Evolutionary conservation across 257 asterid genomes (phyloP).

Genomic region (Capsicum rhomboideum): DNA sequence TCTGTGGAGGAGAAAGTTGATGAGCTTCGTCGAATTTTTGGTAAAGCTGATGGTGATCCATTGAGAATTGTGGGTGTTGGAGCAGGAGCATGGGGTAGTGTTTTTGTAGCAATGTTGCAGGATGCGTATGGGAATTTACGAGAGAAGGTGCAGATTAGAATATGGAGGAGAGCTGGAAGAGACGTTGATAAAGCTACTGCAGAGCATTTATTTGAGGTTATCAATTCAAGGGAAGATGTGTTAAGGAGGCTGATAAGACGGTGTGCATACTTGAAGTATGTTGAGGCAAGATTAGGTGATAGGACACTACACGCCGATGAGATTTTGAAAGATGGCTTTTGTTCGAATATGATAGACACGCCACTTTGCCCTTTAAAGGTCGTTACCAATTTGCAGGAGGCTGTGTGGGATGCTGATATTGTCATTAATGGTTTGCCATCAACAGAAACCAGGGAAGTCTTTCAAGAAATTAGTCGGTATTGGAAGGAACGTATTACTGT

Average conservation of each 20-base stretch:
- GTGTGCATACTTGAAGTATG: constrained; percentile 76
- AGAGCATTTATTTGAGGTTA: constrained; percentile 72
- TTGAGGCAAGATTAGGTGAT: constrained; percentile 84
- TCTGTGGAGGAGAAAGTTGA: constrained; percentile 57
- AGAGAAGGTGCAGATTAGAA: constrained; percentile 64
- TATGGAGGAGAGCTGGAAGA: constrained; percentile 75
- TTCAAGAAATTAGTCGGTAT: constrained; percentile 66
- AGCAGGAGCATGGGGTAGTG: constrained; percentile 94
- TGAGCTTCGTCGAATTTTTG: constrained; percentile 47
- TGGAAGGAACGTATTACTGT: constrained; percentile 77
- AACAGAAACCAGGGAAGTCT: constrained; percentile 72
- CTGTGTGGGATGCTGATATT: constrained; percentile 92
- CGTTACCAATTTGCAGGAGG: constrained; percentile 90
- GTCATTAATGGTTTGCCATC: constrained; percentile 89
- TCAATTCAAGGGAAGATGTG: constrained; percentile 80
- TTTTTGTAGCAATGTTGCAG: constrained; percentile 79
- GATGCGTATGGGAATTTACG: constrained; percentile 68
- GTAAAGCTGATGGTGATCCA: constrained; percentile 58
- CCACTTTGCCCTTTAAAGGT: constrained; percentile 90
- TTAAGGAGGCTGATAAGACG: constrained; percentile 77
- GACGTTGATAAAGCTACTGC: constrained; percentile 67
- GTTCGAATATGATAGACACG: constrained; percentile 82
- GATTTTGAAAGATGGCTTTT: constrained; percentile 80
- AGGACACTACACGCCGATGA: constrained; percentile 78
- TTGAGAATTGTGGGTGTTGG: constrained; percentile 78